These are phyloP conservation scores for Morella rubra DNA, from an alignment of 306 rosid genomes.

Conservation along the genomic window DNA sequence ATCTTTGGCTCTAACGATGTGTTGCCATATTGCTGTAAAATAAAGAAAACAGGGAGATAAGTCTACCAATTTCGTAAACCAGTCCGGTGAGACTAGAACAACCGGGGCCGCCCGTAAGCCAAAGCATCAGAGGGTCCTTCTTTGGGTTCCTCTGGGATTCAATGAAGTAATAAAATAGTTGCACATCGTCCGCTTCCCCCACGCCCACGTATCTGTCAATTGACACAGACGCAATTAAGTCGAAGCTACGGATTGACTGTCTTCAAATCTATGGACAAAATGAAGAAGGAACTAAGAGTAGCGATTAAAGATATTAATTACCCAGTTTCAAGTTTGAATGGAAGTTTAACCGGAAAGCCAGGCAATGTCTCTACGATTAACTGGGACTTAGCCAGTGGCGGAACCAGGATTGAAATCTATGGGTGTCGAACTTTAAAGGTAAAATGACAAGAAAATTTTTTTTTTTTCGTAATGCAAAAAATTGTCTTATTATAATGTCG, in stretches of 20 bases:
- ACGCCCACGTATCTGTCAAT: slow-evolving; percentile 36
- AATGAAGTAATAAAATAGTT: slow-evolving; percentile 45
- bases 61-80: slow-evolving; percentile 20
- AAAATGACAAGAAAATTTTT: too few relatives aligned
- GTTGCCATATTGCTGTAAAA: too few relatives aligned
- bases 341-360: neutral
- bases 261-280: neutral
- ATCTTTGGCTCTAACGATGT: too few relatives aligned
- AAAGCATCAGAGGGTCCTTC: slow-evolving; percentile 27
- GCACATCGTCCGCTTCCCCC: slow-evolving; percentile 34
- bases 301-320: neutral
- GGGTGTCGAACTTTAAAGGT: too few relatives aligned
- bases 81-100: slow-evolving; percentile 23
- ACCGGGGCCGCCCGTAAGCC: slow-evolving; percentile 30
- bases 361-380: neutral
- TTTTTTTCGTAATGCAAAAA: too few relatives aligned
- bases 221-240: neutral
- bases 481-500: too few relatives aligned
- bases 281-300: neutral
- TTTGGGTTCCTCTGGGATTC: slow-evolving; percentile 32
- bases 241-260: neutral
- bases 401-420: too few relatives aligned
- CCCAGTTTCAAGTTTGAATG: slow-evolving; percentile 9
- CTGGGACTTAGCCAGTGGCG: too few relatives aligned
- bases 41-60: too few relatives aligned